Conservation (phyloP, 2,329 filamentous ascomycete species). For the Lachnellula suecica region DNA sequence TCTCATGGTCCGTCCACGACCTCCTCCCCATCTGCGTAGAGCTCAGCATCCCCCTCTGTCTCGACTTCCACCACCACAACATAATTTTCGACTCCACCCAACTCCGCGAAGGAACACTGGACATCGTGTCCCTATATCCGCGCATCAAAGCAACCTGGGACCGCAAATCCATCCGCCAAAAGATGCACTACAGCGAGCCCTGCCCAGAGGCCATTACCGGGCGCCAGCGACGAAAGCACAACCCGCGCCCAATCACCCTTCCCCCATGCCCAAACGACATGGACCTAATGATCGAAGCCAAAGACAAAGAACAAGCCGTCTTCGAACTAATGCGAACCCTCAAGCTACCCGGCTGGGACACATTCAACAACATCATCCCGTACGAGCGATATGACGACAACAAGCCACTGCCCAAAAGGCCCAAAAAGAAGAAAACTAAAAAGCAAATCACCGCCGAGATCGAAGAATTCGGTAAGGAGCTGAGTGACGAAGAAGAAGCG, state of each 20-base stretch:
- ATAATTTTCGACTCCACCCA: slow-evolving; percentile 77
- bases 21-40: slow-evolving; percentile 88
- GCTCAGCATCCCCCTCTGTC: slow-evolving; percentile 86
- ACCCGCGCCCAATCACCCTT: slow-evolving; percentile 71
- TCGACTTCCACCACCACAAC: slow-evolving; percentile 95
- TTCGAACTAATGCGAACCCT: slow-evolving; percentile 91
- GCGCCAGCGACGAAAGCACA: slow-evolving; percentile 81
- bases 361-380: slow-evolving; percentile 75
- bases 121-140: slow-evolving; percentile 73
- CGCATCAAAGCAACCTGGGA: slow-evolving; percentile 84
- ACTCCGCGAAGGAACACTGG: slow-evolving; percentile 79
- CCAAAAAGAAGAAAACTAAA: slow-evolving; percentile 40
- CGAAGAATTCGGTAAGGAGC: slow-evolving; percentile 27
- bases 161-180: slow-evolving; percentile 81
- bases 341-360: slow-evolving; percentile 76
- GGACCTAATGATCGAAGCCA: slow-evolving; percentile 99
- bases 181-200: slow-evolving; percentile 95
- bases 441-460: slow-evolving; percentile 38
- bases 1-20: slow-evolving; percentile 90
- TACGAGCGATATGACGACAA: slow-evolving; percentile 77
- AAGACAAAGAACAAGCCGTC: slow-evolving; percentile 95
- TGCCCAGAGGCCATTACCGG: slow-evolving; percentile 73
- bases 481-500: slow-evolving; percentile 36
- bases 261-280: slow-evolving; percentile 81
- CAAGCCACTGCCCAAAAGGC: slow-evolving; percentile 48